These are phyloP conservation scores for Dryas integrifolia DNA, from an alignment of 331 rosid species.

Conservation along the genomic window DNA sequence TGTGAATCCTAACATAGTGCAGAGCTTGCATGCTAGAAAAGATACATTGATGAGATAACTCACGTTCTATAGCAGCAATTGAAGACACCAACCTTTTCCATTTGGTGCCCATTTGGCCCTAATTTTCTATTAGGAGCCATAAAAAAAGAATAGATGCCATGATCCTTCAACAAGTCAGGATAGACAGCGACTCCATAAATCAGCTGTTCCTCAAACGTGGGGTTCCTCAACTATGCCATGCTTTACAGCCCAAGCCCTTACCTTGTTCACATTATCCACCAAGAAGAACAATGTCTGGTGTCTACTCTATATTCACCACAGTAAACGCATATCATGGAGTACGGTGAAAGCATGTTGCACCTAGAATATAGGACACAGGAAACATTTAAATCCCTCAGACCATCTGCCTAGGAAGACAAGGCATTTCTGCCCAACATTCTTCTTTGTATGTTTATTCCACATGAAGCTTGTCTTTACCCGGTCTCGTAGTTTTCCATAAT, in stretches of 20 bases:
- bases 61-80: not conserved
- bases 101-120: not conserved
- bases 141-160: not conserved
- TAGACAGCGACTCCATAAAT: no score
- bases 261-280: not conserved
- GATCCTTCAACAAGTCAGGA: no score
- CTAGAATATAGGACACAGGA: not conserved
- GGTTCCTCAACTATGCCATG: not conserved
- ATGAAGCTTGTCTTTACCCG: conserved; percentile 18
- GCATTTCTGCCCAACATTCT: not conserved
- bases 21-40: no score
- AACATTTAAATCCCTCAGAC: not conserved
- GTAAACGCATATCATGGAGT: not conserved
- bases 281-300: not conserved
- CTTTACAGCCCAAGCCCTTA: no score
- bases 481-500: not conserved
- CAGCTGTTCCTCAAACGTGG: not conserved
- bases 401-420: not conserved
- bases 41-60: no score
- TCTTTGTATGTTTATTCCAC: not conserved
- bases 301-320: not conserved
- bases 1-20: no score
- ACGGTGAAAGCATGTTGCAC: not conserved
- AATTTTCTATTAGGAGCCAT: not conserved
- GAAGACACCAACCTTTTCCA: not conserved